Evolutionary conservation across 2,329 filamentous ascomycete genomes (phyloP).

Genomic region (Alternaria hordeiaustralica): DNA sequence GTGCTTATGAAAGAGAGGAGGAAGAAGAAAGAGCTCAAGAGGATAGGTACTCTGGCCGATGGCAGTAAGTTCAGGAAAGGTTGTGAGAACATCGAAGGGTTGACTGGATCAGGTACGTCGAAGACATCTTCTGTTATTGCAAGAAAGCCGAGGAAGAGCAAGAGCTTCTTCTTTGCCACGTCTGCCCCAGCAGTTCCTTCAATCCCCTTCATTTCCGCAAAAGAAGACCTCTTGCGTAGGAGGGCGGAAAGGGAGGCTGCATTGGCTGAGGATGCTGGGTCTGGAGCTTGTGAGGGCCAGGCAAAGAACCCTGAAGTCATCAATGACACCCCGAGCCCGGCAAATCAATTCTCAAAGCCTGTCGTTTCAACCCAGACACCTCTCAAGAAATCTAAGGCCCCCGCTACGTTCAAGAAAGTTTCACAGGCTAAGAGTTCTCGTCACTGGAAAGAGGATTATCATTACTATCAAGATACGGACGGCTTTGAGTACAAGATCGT

Average conservation of each 20-base stretch:
- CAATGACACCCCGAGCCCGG: not conserved
- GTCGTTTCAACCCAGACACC: not conserved
- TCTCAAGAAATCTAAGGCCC: not conserved
- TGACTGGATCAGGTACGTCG: conserved; percentile 49
- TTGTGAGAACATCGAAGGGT: conserved; percentile 36
- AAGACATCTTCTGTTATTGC: conserved; percentile 11
- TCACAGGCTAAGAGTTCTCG: conserved; percentile 21
- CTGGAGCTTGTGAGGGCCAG: not conserved
- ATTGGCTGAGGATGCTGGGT: conserved; percentile 8
- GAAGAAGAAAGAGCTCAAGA: conserved; percentile 38
- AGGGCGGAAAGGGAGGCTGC: conserved; percentile 28
- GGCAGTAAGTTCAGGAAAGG: conserved; percentile 43
- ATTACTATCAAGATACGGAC: conserved; percentile 67
- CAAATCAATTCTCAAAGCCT: not conserved
- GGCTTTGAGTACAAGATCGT: conserved; percentile 70
- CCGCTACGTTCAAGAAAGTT: not conserved
- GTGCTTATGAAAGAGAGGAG: conserved; percentile 37
- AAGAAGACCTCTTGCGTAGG: conserved; percentile 29
- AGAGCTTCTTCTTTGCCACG: conserved; percentile 32
- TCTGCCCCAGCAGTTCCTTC: not conserved
- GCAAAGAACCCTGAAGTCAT: not conserved
- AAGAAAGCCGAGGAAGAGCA: conserved; percentile 21
- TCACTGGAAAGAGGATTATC: conserved; percentile 59
- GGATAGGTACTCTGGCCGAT: conserved; percentile 32
- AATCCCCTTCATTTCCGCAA: conserved; percentile 22